Evolutionary conservation across 2,329 filamentous ascomycete species (phyloP).

Genomic region (Fusarium zealandicum): DNA sequence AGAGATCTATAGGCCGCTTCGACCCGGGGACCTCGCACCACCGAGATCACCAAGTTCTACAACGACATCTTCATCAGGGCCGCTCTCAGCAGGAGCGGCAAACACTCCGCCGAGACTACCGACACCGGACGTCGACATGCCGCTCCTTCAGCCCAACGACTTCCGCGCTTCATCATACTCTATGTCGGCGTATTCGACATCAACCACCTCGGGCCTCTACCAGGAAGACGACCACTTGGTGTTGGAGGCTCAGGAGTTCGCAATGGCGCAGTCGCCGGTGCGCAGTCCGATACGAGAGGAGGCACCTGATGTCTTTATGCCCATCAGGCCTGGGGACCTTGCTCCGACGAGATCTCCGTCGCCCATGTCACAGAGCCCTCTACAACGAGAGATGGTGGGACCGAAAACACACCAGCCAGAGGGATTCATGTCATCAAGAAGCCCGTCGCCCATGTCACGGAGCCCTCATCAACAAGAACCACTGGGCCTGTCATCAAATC

Average conservation of each 20-base stretch:
- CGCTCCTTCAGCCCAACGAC: slow-evolving; percentile 14
- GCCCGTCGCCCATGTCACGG: neutral
- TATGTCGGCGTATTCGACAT: slow-evolving; percentile 25
- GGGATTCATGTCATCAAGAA: neutral
- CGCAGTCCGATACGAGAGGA: slow-evolving; percentile 17
- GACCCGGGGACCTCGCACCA: slow-evolving; percentile 2
- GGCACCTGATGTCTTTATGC: slow-evolving; percentile 4
- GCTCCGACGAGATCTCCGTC: slow-evolving; percentile 11
- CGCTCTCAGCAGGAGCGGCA: neutral
- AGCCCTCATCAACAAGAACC: neutral
- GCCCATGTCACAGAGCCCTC: slow-evolving; percentile 15
- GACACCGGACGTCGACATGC: slow-evolving; percentile 15
- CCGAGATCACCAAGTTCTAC: slow-evolving; percentile 15
- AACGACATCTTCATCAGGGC: slow-evolving; percentile 16
- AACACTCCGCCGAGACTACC: slow-evolving; percentile 1
- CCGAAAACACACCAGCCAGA: neutral
- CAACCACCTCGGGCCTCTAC: slow-evolving; percentile 22
- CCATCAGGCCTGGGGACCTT: slow-evolving; percentile 16
- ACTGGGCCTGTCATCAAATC: neutral
- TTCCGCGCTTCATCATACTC: slow-evolving; percentile 11
- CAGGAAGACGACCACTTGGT: slow-evolving; percentile 9
- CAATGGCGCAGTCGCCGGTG: slow-evolving; percentile 5
- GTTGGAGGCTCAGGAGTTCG: slow-evolving; percentile 17
- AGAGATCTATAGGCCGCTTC: slow-evolving; percentile 20
- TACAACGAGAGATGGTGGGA: slow-evolving; percentile 5